These are phyloP conservation scores for Cunninghamia lanceolata DNA, from an alignment of 75 land plant genomes.

Conservation along the genomic window DNA sequence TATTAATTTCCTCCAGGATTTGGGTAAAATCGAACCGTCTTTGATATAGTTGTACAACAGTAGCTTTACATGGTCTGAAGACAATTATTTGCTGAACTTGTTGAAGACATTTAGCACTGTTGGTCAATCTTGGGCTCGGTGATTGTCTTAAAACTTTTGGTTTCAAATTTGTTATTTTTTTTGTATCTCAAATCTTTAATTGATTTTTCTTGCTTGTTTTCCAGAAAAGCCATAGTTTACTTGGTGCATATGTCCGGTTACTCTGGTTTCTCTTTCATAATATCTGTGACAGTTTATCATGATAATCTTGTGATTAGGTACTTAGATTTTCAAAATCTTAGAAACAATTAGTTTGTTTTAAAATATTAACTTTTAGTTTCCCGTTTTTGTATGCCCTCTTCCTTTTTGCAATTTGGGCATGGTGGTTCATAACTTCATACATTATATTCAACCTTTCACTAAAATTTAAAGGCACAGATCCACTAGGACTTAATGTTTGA, in stretches of 20 bases:
- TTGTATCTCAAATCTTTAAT: neutral
- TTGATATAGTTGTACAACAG: neutral
- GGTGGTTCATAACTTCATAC: neutral
- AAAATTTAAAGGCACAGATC: neutral
- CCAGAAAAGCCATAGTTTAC: neutral
- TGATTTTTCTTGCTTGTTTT: neutral
- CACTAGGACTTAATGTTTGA: neutral
- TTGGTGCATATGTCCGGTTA: neutral
- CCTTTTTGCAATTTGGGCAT: neutral
- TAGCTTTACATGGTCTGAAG: neutral
- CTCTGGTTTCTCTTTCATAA: too few relatives aligned
- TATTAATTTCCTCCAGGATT: neutral
- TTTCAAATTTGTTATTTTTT: neutral
- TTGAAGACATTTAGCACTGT: neutral
- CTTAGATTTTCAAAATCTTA: neutral
- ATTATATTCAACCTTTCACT: neutral
- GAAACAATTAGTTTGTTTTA: neutral
- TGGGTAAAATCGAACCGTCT: neutral
- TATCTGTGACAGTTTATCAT: neutral
- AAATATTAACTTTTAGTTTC: neutral
- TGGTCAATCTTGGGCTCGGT: neutral
- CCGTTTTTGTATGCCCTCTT: neutral
- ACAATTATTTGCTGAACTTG: too few relatives aligned
- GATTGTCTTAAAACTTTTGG: neutral
- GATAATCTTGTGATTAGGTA: neutral